Base-by-base conservation (phyloP, 1,139 yeast species). In the Pneumocystis oryctolagi region DNA sequence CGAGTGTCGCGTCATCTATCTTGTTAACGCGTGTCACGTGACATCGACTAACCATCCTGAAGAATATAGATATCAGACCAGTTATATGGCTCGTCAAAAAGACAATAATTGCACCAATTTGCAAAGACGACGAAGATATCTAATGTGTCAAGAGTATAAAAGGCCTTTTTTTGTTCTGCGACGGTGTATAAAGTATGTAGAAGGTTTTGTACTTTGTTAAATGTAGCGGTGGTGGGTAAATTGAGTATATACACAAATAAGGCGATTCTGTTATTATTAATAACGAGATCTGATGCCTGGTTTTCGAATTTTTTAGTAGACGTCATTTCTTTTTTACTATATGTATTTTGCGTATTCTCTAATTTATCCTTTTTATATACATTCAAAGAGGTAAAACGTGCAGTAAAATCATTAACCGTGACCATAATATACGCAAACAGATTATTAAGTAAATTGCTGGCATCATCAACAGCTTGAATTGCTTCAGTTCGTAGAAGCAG, bases 1-100 rank as follows among this genome's bases (percentile, higher is more conserved):
- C 37, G 12, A 34, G 9, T 34, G 6, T 3, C 12, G 2, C 37
- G 12, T 34, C 37, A 8, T 34, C 37, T 34, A 34, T 34, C 5
- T 6, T 4, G 37, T 34, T 8, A 34, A 2, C 12, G 37, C 6
- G 2, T 4, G 5, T 34, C 37, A 34, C 37, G 37, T 34, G 37
- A 34, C 37, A 34, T 98, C 98, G 0, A 90, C 84, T 20, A 12
- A 47, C 55, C 55, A 1, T 47, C 55, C 2, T 12, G 8, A 25
- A 47, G 5, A 25, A 12, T 25, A 47, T 47, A 47, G 12, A 47
- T 47, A 25, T 20, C 20, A 25, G 18, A 16, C 55, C 55, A 47
- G 2, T 25, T 20, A 8, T 25, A 25, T 12, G 28, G 32, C 31
- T 47, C 30, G 1, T 25, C 16, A 47, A 47, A 47, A 12, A 47